Conservation (phyloP, 2,329 filamentous ascomycete genomes). For the Orbilia brochopaga region DNA sequence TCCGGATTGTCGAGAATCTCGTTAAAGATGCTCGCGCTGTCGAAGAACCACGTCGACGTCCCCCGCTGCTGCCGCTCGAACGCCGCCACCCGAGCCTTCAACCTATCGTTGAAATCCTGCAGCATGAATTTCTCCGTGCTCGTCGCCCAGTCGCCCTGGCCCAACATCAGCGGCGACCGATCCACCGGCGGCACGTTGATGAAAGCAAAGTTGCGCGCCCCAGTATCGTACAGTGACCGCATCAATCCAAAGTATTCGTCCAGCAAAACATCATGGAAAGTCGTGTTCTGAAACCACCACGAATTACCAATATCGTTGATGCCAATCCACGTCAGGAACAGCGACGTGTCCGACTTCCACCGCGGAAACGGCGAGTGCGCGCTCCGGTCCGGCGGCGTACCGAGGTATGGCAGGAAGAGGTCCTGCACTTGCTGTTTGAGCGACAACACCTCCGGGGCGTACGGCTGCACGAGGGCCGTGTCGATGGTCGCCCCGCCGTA, state of each 20-base stretch:
- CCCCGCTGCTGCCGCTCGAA: conserved; percentile 42
- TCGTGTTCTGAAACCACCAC: conserved; percentile 57
- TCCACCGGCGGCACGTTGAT: conserved; percentile 68
- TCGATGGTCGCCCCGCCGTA: conserved; percentile 61
- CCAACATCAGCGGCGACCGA: conserved; percentile 62
- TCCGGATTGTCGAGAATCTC: conserved; percentile 63
- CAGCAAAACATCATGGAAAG: conserved; percentile 58
- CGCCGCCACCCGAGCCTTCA: conserved; percentile 62
- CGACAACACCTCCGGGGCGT: conserved; percentile 57
- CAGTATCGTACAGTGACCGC: conserved; percentile 62
- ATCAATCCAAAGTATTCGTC: conserved; percentile 60
- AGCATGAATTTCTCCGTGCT: conserved; percentile 60
- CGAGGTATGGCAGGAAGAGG: conserved; percentile 57
- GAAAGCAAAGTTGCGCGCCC: conserved; percentile 67
- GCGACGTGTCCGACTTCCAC: conserved; percentile 60
- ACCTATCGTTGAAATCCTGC: conserved; percentile 62
- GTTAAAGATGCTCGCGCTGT: conserved; percentile 63
- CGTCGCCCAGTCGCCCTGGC: conserved; percentile 57
- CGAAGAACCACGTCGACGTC: conserved; percentile 58
- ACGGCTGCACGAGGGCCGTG: conserved; percentile 58
- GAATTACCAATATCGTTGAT: conserved; percentile 66
- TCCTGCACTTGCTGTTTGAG: conserved; percentile 58
- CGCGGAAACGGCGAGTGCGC: conserved; percentile 55
- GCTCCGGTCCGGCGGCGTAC: conserved; percentile 54
- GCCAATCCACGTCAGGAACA: conserved; percentile 65